Percentiles rank a stretch among this genome's conserved stretches.
Evolutionary conservation across 345 rosid genomes (phyloP).

Genomic region (Balakata baccata): DNA sequence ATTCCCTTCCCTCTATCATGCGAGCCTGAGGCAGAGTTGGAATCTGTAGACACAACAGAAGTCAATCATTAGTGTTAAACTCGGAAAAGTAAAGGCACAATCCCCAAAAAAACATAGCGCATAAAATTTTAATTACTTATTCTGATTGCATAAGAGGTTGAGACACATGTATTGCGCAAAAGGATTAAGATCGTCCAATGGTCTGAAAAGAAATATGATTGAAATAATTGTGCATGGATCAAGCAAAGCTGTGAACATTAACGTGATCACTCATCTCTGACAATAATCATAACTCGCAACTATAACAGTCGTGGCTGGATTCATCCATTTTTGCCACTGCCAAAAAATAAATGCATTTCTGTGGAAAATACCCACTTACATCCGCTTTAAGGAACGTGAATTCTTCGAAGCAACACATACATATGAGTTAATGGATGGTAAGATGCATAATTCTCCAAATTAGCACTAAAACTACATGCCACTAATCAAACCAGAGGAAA

Average conservation of each 20-base stretch:
- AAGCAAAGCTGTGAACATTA: constrained; percentile 1
- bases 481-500: neutral
- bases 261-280: no score
- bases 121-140: neutral
- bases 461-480: neutral
- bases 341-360: neutral
- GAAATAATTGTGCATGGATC: neutral
- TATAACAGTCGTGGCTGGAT: neutral
- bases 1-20: constrained; percentile 26
- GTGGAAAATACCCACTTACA: neutral
- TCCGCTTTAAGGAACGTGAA: neutral
- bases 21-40: constrained; percentile 19
- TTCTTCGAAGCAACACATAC: neutral
- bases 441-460: neutral
- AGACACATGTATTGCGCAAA: neutral
- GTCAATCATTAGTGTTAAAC: neutral
- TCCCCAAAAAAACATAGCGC: neutral
- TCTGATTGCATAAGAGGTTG: neutral
- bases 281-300: neutral
- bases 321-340: neutral
- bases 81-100: neutral
- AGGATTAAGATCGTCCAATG: neutral
- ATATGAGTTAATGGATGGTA: neutral
- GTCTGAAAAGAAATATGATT: neutral
- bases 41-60: constrained; percentile 30